Conservation (phyloP, 768 basidiomycete genomes). For the Agaricus blazei region DNA sequence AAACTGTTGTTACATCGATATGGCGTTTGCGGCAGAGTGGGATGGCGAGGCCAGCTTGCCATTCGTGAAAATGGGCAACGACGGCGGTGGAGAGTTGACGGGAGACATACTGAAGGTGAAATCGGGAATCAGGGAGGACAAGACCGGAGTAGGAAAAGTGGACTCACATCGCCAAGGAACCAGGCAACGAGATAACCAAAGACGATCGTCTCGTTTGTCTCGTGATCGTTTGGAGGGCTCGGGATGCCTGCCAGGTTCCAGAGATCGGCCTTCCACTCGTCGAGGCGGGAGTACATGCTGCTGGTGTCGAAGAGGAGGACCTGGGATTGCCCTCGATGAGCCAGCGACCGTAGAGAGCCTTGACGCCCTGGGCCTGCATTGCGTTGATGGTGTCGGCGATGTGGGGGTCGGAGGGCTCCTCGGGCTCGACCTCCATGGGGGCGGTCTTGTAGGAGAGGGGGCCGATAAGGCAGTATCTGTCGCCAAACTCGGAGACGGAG, state of each 20-base stretch:
- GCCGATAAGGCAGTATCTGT: conserved; percentile 93
- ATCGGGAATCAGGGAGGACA: background rate
- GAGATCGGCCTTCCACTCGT: conserved; percentile 98
- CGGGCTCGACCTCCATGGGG: conserved; percentile 96
- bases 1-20: conserved; percentile 97
- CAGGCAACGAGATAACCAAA: conserved; percentile 98
- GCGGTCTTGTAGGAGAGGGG: conserved; percentile 98
- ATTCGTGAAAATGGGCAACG: conserved; percentile 98
- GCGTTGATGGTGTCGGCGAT: conserved; percentile 69
- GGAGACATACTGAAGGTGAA: conserved; percentile 59
- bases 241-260: conserved; percentile 99
- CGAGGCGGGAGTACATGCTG: conserved; percentile 78
- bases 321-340: conserved; percentile 92
- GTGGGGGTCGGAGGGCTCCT: conserved; percentile 81
- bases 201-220: conserved; percentile 97
- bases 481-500: conserved; percentile 93
- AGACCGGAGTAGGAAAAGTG: conserved; percentile 5
- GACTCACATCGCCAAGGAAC: conserved; percentile 95
- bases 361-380: conserved; percentile 90
- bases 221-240: conserved; percentile 91
- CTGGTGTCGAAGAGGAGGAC: conserved; percentile 96
- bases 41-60: conserved; percentile 97
- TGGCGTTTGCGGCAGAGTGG: conserved; percentile 93
- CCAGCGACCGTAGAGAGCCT: conserved; percentile 95
- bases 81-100: conserved; percentile 82